phyloP scores from a whole-genome alignment of 2,329 filamentous ascomycete species.

The Ophiocordyceps australis region DNA sequence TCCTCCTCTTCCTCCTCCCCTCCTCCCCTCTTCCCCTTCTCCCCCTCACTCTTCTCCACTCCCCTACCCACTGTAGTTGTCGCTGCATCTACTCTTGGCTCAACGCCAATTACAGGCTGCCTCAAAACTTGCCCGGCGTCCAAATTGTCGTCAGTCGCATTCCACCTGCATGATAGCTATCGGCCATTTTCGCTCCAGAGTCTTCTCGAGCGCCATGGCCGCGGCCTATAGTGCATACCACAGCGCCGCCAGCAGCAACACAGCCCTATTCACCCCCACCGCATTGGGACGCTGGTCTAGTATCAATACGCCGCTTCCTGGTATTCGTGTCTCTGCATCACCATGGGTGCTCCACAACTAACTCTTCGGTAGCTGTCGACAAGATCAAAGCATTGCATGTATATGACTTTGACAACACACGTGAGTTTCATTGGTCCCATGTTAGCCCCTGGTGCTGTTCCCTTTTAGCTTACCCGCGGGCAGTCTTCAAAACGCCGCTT shows the following conservation, averaged over 20 bases:
- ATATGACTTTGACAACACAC: constrained; percentile 96
- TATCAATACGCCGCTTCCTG: constrained; percentile 51
- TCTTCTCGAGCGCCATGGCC: constrained; percentile 16
- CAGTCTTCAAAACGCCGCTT: constrained; percentile 80
- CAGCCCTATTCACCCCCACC: constrained; percentile 39
- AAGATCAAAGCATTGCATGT: constrained; percentile 69
- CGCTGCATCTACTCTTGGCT: no score
- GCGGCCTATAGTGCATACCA: constrained; percentile 19
- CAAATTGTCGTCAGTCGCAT: background rate
- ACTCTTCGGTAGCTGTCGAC: constrained; percentile 28
- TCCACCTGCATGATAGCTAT: constrained; percentile 7
- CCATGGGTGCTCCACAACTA: background rate
- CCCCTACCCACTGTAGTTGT: no score
- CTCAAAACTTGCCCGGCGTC: background rate
- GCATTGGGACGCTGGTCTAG: constrained; percentile 74
- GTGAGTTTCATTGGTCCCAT: no score
- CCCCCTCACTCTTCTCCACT: no score
- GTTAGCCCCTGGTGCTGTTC: constrained; percentile 2
- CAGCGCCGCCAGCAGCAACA: constrained; percentile 11
- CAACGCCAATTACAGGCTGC: background rate
- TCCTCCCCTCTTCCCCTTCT: no score
- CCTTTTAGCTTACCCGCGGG: constrained; percentile 12
- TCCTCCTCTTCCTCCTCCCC: no score
- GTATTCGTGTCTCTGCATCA: constrained; percentile 17
- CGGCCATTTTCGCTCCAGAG: constrained; percentile 6